Base-by-base conservation (phyloP, 2,329 filamentous ascomycete species). In the Aspergillus sp. region DNA sequence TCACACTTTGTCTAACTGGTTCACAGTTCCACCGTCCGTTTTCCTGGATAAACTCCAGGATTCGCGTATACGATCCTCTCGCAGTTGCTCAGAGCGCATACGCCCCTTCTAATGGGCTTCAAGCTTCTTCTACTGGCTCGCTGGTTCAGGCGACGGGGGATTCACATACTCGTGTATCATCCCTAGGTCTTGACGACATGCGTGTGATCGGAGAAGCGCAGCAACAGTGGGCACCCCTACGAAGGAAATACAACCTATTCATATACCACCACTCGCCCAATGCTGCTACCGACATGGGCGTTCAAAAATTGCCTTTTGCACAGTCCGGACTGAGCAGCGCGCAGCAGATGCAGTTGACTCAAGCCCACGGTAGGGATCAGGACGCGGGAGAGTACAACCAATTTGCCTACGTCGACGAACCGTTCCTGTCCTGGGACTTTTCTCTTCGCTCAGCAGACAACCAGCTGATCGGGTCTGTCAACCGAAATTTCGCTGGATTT, bases 361-460 rank as follows among this genome's bases (percentile, higher is more conserved):
- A 55, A 31, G 55, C 50, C 36, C 54, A 45, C 19, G 50, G 50
- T 2, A 55, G 61, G 49, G 45, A 59, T 54, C 58, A 65, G 67
- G 56, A 57, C 5, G 43, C 70, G 53, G 75, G 78, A 16, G 75
- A 77, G 48, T 83, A 82, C 69, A 65, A 72, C 14, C 84, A 86
- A 59, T 87, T 87, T 62, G 84, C 84, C 3, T 78, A 81, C 42
- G 79, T 87, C 10, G 76, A 86, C 60, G 84, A 86, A 60, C 82
- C 81, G 0, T 82, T 85, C 62, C 67, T 87, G 1, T 85, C 82
- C 7, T 87, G 83, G 83, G 82, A 87, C 65, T 87, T 87, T 65
- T 78, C 79, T 9, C 73, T 87, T 3, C 76, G 75, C 31, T 77
- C 78, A 2, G 76, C 79, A 48, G 73, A 81, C 20, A 65, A 71